phyloP scores from a whole-genome alignment of 2,329 filamentous ascomycete genomes.

The Fusarium musae region DNA sequence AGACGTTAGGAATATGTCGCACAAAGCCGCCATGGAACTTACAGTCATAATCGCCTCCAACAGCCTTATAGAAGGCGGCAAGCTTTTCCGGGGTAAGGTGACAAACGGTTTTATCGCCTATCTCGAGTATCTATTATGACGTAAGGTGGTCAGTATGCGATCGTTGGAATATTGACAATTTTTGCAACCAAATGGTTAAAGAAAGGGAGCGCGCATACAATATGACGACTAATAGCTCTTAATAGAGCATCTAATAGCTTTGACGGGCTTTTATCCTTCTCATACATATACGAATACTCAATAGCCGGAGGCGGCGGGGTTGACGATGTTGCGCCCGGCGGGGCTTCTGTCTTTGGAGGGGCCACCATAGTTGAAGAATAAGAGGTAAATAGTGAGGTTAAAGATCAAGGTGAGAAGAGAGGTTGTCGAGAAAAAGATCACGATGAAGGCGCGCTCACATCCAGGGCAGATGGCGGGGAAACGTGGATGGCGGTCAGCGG shows the following conservation, averaged over 20 bases:
- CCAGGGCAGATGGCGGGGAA: conserved; percentile 36
- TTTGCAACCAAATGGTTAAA: not conserved
- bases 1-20: conserved; percentile 4
- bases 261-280: conserved; percentile 74
- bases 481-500: conserved; percentile 35
- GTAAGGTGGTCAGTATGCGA: conserved; percentile 30
- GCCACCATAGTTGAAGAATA: conserved; percentile 39
- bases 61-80: conserved; percentile 79
- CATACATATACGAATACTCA: conserved; percentile 75
- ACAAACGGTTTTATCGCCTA: conserved; percentile 66
- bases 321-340: conserved; percentile 36
- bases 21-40: conserved; percentile 33
- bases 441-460: conserved; percentile 31
- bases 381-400: not conserved
- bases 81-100: conserved; percentile 74
- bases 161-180: not conserved
- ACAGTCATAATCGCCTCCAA: conserved; percentile 81
- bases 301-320: conserved; percentile 44
- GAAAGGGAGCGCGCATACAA: conserved; percentile 64
- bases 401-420: conserved; percentile 2
- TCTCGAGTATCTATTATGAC: conserved; percentile 60
- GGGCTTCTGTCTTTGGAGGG: conserved; percentile 39
- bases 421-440: conserved; percentile 1
- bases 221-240: conserved; percentile 73
- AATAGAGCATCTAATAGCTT: conserved; percentile 74